Percentiles rank a stretch among this genome's conserved stretches.
These are phyloP conservation scores for Epithemia pelagica DNA, from an alignment of 108 stramenopile genomes.

Conservation along the genomic window DNA sequence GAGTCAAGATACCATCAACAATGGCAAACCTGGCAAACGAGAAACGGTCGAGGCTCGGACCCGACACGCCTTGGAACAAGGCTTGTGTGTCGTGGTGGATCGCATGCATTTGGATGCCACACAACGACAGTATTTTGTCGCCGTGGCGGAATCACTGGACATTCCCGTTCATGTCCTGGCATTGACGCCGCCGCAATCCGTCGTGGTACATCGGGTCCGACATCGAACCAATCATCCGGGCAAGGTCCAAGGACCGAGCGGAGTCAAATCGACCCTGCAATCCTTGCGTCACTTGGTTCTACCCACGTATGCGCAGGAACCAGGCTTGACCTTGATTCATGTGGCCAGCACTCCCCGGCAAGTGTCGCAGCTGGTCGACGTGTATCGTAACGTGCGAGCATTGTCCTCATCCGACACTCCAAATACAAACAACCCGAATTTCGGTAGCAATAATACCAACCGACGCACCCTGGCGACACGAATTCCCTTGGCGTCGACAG, in stretches of 20 bases:
- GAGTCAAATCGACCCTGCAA: slow-evolving; percentile 39
- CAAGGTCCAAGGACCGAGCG: slow-evolving; percentile 55
- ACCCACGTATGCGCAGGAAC: slow-evolving; percentile 65
- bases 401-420: no score
- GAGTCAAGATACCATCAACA: slow-evolving; percentile 74
- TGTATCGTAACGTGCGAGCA: no score
- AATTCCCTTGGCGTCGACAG: no score
- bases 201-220: slow-evolving; percentile 47
- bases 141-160: slow-evolving; percentile 26
- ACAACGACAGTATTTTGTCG: slow-evolving; percentile 48
- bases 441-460: neutral
- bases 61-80: slow-evolving; percentile 22
- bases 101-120: slow-evolving; percentile 68
- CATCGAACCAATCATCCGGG: slow-evolving; percentile 69
- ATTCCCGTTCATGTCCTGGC: slow-evolving; percentile 56
- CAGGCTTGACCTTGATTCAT: slow-evolving; percentile 29
- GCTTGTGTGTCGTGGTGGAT: slow-evolving; percentile 62
- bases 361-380: neutral
- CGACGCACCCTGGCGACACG: no score
- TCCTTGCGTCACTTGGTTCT: slow-evolving; percentile 32
- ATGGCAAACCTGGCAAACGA: slow-evolving; percentile 71
- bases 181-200: slow-evolving; percentile 39
- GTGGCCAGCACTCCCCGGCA: neutral
- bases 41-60: slow-evolving; percentile 54
- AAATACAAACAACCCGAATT: no score